phyloP scores from a whole-genome alignment of 2,329 filamentous ascomycete species.

The Hortaea werneckii region DNA sequence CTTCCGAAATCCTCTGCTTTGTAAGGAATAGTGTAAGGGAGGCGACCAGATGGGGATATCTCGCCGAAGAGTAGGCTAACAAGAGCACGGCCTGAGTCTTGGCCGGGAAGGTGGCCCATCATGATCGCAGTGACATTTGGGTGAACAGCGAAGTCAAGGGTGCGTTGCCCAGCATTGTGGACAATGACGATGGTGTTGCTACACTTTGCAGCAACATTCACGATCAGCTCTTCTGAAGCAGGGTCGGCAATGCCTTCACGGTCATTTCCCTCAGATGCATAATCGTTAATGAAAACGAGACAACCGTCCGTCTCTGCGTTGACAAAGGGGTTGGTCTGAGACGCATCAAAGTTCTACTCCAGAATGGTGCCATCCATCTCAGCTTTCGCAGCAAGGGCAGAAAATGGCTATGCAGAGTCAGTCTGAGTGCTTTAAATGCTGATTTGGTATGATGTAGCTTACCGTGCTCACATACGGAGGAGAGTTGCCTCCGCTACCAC shows the following conservation, averaged over 20 bases:
- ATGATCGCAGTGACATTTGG: conserved; percentile 24
- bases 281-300: conserved; percentile 24
- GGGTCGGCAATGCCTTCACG: conserved; percentile 15
- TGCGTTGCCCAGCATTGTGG: conserved; percentile 29
- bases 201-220: conserved; percentile 26
- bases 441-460: too few species aligned
- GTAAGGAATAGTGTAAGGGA: conserved; percentile 22
- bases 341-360: conserved; percentile 1
- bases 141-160: conserved; percentile 21
- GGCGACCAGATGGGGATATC: conserved; percentile 18
- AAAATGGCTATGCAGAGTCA: background rate
- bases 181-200: conserved; percentile 43
- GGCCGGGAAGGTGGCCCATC: conserved; percentile 19
- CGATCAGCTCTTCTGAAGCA: conserved; percentile 17
- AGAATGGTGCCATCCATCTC: background rate
- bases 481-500: too few species aligned
- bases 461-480: too few species aligned
- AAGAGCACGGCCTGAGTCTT: conserved; percentile 19
- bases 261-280: conserved; percentile 18
- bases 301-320: conserved; percentile 16
- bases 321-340: conserved; percentile 14
- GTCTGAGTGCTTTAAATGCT: background rate
- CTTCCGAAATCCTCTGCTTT: conserved; percentile 19
- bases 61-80: conserved; percentile 21
- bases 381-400: conserved; percentile 5